A percentile compares a stretch with the other conserved stretches of the same genome.
These are phyloP conservation scores for Neopestalotiopsis sp. DNA, from an alignment of 2,329 filamentous ascomycete genomes.

Conservation along the genomic window DNA sequence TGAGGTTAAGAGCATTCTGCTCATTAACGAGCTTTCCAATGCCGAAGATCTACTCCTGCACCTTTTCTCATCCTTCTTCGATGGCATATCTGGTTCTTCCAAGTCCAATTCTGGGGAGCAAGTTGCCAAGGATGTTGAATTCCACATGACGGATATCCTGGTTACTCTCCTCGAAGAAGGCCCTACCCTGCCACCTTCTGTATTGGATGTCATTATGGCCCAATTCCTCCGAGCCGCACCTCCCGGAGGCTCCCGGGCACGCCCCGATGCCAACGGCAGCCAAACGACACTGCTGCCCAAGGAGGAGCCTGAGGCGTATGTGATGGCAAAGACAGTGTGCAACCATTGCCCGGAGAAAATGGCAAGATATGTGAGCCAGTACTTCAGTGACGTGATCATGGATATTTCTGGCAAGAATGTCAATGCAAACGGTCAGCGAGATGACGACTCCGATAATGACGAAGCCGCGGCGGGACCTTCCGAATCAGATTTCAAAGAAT, in stretches of 20 bases:
- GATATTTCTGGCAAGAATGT: slow-evolving; percentile 73
- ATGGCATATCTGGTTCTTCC: slow-evolving; percentile 81
- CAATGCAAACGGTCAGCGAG: slow-evolving; percentile 62
- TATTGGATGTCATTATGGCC: slow-evolving; percentile 91
- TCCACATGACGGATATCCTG: slow-evolving; percentile 86
- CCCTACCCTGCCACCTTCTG: slow-evolving; percentile 75
- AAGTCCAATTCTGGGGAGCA: slow-evolving; percentile 80
- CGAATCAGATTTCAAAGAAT: slow-evolving; percentile 84
- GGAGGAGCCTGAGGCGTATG: slow-evolving; percentile 89
- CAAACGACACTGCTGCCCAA: slow-evolving; percentile 86
- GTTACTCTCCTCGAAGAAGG: slow-evolving; percentile 88
- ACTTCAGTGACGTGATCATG: slow-evolving; percentile 96
- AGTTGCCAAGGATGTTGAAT: slow-evolving; percentile 90
- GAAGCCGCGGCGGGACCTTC: slow-evolving; percentile 67
- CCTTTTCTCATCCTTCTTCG: slow-evolving; percentile 89
- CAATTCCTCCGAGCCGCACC: slow-evolving; percentile 92
- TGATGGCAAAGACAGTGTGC: slow-evolving; percentile 95
- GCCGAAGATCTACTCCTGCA: slow-evolving; percentile 79
- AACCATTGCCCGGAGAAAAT: slow-evolving; percentile 90
- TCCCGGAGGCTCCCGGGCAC: slow-evolving; percentile 65
- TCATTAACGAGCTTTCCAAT: slow-evolving; percentile 86
- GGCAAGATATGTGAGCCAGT: slow-evolving; percentile 91
- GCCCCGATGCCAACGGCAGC: slow-evolving; percentile 69
- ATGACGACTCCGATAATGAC: slow-evolving; percentile 69
- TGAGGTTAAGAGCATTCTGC: slow-evolving; percentile 92